Conservation (phyloP, 331 rosid genomes). For the Cydonia oblonga region DNA sequence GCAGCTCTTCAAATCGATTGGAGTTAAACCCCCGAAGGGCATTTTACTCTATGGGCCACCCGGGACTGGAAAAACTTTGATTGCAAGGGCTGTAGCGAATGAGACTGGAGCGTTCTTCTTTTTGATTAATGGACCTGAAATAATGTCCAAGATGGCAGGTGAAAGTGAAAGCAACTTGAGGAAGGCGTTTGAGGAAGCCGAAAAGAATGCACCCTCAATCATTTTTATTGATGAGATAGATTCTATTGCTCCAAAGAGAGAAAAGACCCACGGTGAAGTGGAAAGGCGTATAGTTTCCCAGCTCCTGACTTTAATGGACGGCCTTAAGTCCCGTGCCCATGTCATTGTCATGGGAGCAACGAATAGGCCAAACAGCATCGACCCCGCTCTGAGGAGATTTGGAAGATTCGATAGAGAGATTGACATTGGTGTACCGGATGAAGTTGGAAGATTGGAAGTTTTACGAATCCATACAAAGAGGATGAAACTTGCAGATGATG, state of each 20-base stretch:
- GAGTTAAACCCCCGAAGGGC: slow-evolving; percentile 57
- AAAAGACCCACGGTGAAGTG: slow-evolving; percentile 7
- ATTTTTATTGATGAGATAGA: not conserved
- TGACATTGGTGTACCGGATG: slow-evolving; percentile 53
- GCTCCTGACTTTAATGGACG: slow-evolving; percentile 59
- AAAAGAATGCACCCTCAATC: not conserved
- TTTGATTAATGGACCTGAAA: slow-evolving; percentile 47
- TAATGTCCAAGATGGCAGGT: slow-evolving; percentile 54
- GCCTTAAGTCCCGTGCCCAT: slow-evolving; percentile 46
- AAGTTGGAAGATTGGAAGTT: slow-evolving; percentile 56
- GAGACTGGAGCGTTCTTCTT: slow-evolving; percentile 58
- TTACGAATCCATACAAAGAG: slow-evolving; percentile 51
- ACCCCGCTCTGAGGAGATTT: slow-evolving; percentile 53
- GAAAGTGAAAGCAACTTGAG: slow-evolving; percentile 52
- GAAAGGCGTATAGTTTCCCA: slow-evolving; percentile 54
- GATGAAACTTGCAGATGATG: slow-evolving; percentile 53
- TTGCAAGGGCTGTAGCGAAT: slow-evolving; percentile 56
- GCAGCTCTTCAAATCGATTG: slow-evolving; percentile 47
- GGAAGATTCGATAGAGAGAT: slow-evolving; percentile 59
- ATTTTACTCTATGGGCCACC: slow-evolving; percentile 55
- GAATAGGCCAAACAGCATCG: slow-evolving; percentile 50
- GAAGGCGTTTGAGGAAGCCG: slow-evolving; percentile 43
- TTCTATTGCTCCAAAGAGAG: not conserved
- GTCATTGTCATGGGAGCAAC: slow-evolving; percentile 56
- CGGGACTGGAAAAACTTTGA: slow-evolving; percentile 50